Evolutionary conservation across 75 land plant genomes (phyloP), one percentile per base, ranked within the genome.

Genomic region (Sequoia sempervirens): DNA sequence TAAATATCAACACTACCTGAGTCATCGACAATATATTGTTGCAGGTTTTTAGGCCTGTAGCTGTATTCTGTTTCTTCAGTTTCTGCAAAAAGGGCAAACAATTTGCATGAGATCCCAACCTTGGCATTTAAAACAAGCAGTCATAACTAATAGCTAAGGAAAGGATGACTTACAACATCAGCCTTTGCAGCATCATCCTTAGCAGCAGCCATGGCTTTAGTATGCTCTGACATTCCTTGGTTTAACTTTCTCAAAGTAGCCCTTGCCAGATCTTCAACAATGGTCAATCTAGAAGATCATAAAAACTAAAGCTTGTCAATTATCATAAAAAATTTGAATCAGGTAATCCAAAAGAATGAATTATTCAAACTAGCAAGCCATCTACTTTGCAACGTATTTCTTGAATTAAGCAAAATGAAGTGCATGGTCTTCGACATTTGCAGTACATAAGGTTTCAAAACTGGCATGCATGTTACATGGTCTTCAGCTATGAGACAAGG

Each of bases 141-240:
- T 45, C 80, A n/a, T 45, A 23, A 83, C n/a, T 34, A 64, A 38
- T 58, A 32, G 36, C 17, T 69, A 40, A 32, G 34, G n/a, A 30
- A 73, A 26, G 45, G n/a, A 85, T 37, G 69, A 90, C 95, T 88
- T 83, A 96, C 99, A 88, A 93, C 92, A 15, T 82, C 87, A 74
- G 87, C 91, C 83, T 93, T 95, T 73, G 91, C 94, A 61, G 94
- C 93, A 46, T 96, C 99, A 80, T 92, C 88, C 84, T 93, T 93
- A 38, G 97, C 97, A 86, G 92, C 87, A 46, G 95, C 89, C 94
- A 96, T 82, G 38, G 92, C 93, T 85, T 97, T 95, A 82, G 91
- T 93, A 70, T 92, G 97, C 64, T 92, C 99, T 61, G 92, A 85
- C 96, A 97, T 91, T 32, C 98, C 98, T 88, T 95, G 98, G n/a